A percentile compares a stretch with the other conserved stretches of the same genome.
These are phyloP conservation scores for Oryza punctata DNA, from an alignment of 176 grass and related monocot genomes.

Conservation along the genomic window DNA sequence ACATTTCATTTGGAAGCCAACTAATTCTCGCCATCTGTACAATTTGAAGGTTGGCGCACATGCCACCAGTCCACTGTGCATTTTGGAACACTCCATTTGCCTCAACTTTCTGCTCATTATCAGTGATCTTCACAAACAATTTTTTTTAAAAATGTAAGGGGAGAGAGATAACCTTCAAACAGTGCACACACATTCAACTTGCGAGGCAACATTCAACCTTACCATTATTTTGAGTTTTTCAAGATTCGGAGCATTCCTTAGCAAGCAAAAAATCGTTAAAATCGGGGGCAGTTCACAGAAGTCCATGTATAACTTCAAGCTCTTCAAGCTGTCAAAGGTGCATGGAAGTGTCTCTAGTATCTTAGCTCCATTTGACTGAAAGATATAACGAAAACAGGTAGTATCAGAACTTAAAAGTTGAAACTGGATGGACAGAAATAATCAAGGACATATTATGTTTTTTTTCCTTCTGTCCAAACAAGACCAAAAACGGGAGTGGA, in stretches of 20 bases:
- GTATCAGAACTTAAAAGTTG: not conserved
- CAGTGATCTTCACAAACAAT: not conserved
- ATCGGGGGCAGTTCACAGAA: constrained; percentile 32
- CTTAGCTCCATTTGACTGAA: not conserved
- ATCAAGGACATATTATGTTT: no score
- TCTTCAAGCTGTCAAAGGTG: constrained; percentile 28
- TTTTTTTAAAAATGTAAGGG: not conserved
- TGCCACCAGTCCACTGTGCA: constrained; percentile 40
- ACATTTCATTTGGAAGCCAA: constrained; percentile 36
- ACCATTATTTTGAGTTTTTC: constrained; percentile 29
- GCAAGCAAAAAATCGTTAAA: constrained; percentile 20
- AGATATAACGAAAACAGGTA: not conserved
- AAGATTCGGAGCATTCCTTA: constrained; percentile 28
- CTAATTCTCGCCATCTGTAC: constrained; percentile 11
- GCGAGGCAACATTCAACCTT: not conserved
- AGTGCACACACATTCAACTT: not conserved
- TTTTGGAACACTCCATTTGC: constrained; percentile 21
- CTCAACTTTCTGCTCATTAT: not conserved
- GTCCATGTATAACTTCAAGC: constrained; percentile 13
- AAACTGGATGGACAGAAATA: no score
- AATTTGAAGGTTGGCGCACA: constrained; percentile 36
- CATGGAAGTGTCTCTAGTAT: constrained; percentile 24
- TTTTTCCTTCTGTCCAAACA: no score
- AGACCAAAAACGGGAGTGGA: no score
- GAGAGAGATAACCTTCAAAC: not conserved